A percentile compares a stretch with the other conserved stretches of the same genome.
These are phyloP conservation scores for Candolleomyces aberdarensis DNA, from an alignment of 768 basidiomycete genomes.

Conservation along the genomic window DNA sequence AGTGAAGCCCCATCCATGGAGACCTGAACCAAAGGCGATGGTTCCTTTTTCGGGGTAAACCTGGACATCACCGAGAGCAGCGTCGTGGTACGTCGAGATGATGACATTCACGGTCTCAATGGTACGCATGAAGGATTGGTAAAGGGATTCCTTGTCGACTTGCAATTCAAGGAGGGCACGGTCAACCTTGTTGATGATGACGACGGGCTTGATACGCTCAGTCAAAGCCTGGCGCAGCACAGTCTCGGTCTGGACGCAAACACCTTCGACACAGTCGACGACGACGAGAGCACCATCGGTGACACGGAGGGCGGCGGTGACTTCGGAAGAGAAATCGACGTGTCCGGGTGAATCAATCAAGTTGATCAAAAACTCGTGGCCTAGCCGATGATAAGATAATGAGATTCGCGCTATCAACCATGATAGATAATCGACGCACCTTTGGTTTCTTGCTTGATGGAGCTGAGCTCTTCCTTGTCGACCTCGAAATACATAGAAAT, in stretches of 20 bases:
- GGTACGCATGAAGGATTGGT: slow-evolving; percentile 96
- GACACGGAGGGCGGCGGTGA: slow-evolving; percentile 98
- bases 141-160: slow-evolving; percentile 94
- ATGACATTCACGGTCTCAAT: slow-evolving; percentile 98
- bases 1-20: slow-evolving; percentile 99
- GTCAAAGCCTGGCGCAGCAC: slow-evolving; percentile 95
- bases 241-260: slow-evolving; percentile 99
- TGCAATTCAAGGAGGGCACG: slow-evolving; percentile 98
- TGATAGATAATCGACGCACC: slow-evolving; percentile 45
- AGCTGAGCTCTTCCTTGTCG: slow-evolving; percentile 77
- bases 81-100: slow-evolving; percentile 95
- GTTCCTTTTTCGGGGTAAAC: slow-evolving; percentile 99
- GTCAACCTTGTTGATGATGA: slow-evolving; percentile 99
- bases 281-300: slow-evolving; percentile 99
- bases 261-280: slow-evolving; percentile 99
- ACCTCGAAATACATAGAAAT: slow-evolving; percentile 99
- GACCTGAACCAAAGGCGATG: slow-evolving; percentile 97
- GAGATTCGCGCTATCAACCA: neutral
- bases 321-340: slow-evolving; percentile 99
- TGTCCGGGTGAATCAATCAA: slow-evolving; percentile 99
- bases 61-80: slow-evolving; percentile 93
- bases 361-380: slow-evolving; percentile 98
- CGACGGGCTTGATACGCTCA: slow-evolving; percentile 99
- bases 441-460: slow-evolving; percentile 92
- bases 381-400: slow-evolving; percentile 30